Evolutionary conservation across 2,329 filamentous ascomycete species (phyloP), one percentile per base, ranked within the genome.

Genomic region (Pseudovirgaria hyperparasitica): DNA sequence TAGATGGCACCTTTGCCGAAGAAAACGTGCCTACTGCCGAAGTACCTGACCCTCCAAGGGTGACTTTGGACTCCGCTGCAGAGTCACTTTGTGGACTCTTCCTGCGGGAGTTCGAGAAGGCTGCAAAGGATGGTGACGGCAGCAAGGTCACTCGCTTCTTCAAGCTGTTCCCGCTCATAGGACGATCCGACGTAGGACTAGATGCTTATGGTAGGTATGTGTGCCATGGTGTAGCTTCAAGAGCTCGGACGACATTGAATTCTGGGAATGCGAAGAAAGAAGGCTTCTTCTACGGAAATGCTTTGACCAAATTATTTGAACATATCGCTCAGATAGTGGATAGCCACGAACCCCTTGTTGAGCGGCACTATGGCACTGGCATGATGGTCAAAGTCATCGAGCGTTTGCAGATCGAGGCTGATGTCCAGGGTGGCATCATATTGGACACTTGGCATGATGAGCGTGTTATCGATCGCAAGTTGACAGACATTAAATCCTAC

Each of bases 301-400:
- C 82, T 2, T 61, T 98, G 36, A 93, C 86, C 4, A 86, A 82
- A 48, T 59, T 98, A 24, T 98, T 98, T 49, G 87, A 96, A 54
- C 87, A 98, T 54, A 93, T 98, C 51, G 87, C 90, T 2, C 82
- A 92, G 49, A 94, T 98, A 38, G 76, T 98, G 13, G 87, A 96
- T 44, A 77, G 81, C 2, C 90, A 98, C 48, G 84, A 87, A 17
- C 75, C 75, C 1, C 65, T 98, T 6, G 87, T 98, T 1, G 86
- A 96, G 58, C 74, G 82, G 24, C 90, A 98, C 54, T 98, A 98
- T 48, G 90, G 90, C 2, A 58, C 70, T 10, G 84, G 87, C 19
- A 90, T 85, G 62, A 98, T 98, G 90, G 75, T 81, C 17, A 81
- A 78, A 41, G 90, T 98, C 28, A 87, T 96, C 40, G 84, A 94